Conservation (phyloP, 2,329 filamentous ascomycete species). For the Diplodia sapinea region DNA sequence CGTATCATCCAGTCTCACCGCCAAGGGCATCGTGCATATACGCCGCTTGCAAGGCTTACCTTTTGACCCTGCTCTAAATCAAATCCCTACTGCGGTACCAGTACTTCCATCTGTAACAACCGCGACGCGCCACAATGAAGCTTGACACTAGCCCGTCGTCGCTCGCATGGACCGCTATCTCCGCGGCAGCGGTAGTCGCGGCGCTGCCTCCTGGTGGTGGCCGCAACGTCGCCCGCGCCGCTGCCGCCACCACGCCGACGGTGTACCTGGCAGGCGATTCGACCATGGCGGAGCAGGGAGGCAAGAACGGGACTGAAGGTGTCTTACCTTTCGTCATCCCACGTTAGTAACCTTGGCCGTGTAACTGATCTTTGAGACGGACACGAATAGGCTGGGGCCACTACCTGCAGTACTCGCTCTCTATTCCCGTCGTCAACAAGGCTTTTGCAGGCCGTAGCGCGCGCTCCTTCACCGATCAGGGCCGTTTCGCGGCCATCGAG, state of each 20-base stretch:
- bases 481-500: slow-evolving; percentile 65
- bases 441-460: slow-evolving; percentile 71
- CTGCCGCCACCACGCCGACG: slow-evolving; percentile 41
- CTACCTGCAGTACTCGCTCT: slow-evolving; percentile 61
- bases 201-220: background rate
- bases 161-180: background rate
- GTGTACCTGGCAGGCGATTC: slow-evolving; percentile 66
- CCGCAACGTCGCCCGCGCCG: background rate
- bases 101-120: background rate
- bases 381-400: slow-evolving; percentile 63
- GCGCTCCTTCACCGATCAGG: slow-evolving; percentile 70
- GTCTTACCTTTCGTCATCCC: too few species aligned
- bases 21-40: background rate
- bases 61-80: background rate
- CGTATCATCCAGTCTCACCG: background rate
- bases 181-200: background rate
- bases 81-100: background rate
- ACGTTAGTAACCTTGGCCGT: too few species aligned
- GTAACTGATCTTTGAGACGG: background rate
- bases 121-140: background rate
- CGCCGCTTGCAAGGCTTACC: background rate
- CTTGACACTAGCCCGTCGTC: background rate
- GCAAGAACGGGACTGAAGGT: slow-evolving; percentile 53
- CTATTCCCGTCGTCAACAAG: slow-evolving; percentile 63
- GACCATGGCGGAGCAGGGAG: slow-evolving; percentile 62